Evolutionary conservation across 805 yeast genomes (phyloP).

Genomic region (Danielia oregonensis): DNA sequence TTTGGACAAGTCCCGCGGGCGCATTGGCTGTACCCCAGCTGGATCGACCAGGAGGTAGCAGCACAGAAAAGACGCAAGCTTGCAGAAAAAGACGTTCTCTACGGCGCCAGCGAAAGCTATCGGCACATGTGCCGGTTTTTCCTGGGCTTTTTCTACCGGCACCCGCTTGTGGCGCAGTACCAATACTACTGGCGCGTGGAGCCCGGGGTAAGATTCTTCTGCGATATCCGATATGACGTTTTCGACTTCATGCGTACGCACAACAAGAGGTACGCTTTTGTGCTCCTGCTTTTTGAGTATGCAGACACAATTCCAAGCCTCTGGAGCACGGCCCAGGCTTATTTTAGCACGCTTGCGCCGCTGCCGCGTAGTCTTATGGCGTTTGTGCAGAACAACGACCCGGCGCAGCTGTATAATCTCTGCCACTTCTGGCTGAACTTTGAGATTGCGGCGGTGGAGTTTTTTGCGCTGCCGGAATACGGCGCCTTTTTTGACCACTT

Average conservation of each 20-base stretch:
- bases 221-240: constrained; percentile 62
- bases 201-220: constrained; percentile 58
- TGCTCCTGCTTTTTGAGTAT: constrained; percentile 63
- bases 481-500: background rate
- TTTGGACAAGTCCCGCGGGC: constrained; percentile 60
- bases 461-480: constrained; percentile 1
- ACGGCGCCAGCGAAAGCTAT: constrained; percentile 59
- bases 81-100: constrained; percentile 34
- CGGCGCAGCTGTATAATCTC: constrained; percentile 2
- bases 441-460: constrained; percentile 1
- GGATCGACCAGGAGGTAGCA: constrained; percentile 50
- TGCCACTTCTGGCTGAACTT: constrained; percentile 6
- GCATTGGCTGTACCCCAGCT: constrained; percentile 70
- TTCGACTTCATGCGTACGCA: constrained; percentile 55
- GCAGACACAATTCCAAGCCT: constrained; percentile 56
- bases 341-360: background rate
- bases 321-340: constrained; percentile 38
- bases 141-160: constrained; percentile 52
- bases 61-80: constrained; percentile 16
- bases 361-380: background rate
- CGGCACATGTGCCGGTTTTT: constrained; percentile 63
- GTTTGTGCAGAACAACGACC: constrained; percentile 1
- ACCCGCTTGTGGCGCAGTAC: constrained; percentile 54
- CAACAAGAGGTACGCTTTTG: constrained; percentile 62
- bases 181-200: constrained; percentile 77